Evolutionary conservation across 2,329 filamentous ascomycete species (phyloP).

Genomic region (Penicillium freii): DNA sequence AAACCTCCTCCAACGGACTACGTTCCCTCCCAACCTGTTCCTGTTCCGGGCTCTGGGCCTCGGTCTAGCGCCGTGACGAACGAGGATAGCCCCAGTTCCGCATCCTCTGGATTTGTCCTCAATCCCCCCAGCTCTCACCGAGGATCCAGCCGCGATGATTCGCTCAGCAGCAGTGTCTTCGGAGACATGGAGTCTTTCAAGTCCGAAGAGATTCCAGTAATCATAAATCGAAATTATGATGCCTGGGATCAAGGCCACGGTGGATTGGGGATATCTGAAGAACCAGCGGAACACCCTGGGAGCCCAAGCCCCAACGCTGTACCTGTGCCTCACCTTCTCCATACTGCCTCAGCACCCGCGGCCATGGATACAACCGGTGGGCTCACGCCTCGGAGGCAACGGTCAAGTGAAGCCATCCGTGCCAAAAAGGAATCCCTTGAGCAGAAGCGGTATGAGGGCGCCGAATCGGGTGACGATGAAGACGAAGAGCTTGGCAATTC

Average conservation of each 20-base stretch:
- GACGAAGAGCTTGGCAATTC: conserved; percentile 78
- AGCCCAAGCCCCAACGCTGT: conserved; percentile 27
- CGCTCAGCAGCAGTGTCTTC: conserved; percentile 77
- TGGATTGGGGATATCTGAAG: conserved; percentile 74
- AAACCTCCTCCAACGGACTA: conserved; percentile 68
- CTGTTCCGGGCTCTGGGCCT: conserved; percentile 60
- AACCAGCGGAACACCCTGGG: conserved; percentile 31
- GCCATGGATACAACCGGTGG: conserved; percentile 54
- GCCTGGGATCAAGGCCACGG: conserved; percentile 69
- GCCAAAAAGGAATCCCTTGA: conserved; percentile 74
- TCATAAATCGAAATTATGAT: conserved; percentile 70
- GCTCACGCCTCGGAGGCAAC: conserved; percentile 58
- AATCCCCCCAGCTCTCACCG: conserved; percentile 73
- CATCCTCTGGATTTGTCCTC: conserved; percentile 68
- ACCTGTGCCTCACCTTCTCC: conserved; percentile 55
- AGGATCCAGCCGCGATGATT: conserved; percentile 80
- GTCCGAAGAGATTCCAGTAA: conserved; percentile 73
- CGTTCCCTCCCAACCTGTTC: conserved; percentile 53
- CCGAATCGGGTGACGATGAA: conserved; percentile 90
- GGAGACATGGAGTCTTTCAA: conserved; percentile 79
- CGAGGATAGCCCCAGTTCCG: conserved; percentile 81
- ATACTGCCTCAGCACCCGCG: conserved; percentile 64
- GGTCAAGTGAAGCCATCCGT: conserved; percentile 70
- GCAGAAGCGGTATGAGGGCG: conserved; percentile 68
- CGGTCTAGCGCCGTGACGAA: conserved; percentile 62